Evolutionary conservation across 257 asterid species (phyloP), one percentile per base, ranked within the genome.

Genomic region (Salvia miltiorrhiza): DNA sequence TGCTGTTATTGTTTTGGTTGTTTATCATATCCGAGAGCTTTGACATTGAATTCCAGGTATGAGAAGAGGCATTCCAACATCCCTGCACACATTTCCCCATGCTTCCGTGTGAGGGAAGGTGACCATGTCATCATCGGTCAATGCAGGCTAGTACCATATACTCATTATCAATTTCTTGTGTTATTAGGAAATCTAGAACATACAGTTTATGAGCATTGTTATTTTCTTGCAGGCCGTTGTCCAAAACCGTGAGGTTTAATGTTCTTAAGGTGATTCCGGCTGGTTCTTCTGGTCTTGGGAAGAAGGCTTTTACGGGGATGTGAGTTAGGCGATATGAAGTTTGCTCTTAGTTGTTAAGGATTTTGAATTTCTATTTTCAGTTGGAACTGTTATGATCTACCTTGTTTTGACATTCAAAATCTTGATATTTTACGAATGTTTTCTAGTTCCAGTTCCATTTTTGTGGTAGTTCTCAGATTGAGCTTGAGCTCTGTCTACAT

Each of bases 21-120:
- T 11, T 37, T 26, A 11, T 11, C 52, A 28, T 19, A 10, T 11
- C 58, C 33, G 16, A 62, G 9, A 57, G 8, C 39, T 55, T 64
- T 5, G n/a, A 17, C 56, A 1, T 33, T 54, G 55, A 2, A 45
- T 39, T 0, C 48, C 48, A 91, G 97, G 63, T 92, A 87, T 60
- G 97, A 92, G 78, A 92, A 92, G 78, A 79, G 97, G 65, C 96
- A 89, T 61, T 89, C 96, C 0, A 91, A 89, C 70, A 87, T 83
- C 49, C 90, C 97, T 11, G 96, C 96, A 5, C 96, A 92, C 32
- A 69, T 88, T 30, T 91, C 97, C 35, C 96, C 97, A 14, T 88
- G 95, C 83, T 88, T 90, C 80, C 96, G 96, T 52, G 96, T 85
- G 77, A 88, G 80, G 68, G 96, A 91, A 77, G 96, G 96, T 4